A percentile compares a stretch with the other conserved stretches of the same genome.
These are phyloP conservation scores for Erucastrum elatum DNA, from an alignment of 345 rosid genomes.

Conservation along the genomic window DNA sequence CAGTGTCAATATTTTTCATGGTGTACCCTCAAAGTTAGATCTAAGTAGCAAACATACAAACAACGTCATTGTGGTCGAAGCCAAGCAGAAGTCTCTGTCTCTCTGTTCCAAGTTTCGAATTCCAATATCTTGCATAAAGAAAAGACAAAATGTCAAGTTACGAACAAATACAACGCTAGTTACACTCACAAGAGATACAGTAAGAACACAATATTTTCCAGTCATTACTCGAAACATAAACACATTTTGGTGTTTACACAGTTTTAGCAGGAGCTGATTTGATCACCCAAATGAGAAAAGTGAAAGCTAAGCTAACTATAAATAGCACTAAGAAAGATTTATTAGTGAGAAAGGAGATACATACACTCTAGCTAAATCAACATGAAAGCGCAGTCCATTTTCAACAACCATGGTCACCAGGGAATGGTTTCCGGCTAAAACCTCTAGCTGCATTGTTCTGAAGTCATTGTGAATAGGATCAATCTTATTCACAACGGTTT, in stretches of 20 bases:
- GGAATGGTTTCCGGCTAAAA: slow-evolving; percentile 91
- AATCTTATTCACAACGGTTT: slow-evolving; percentile 86
- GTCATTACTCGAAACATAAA: neutral
- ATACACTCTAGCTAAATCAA: slow-evolving; percentile 87
- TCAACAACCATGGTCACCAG: slow-evolving; percentile 83
- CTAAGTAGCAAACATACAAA: slow-evolving; percentile 62
- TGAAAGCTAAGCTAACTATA: neutral
- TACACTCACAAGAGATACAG: neutral
- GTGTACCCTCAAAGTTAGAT: slow-evolving; percentile 21
- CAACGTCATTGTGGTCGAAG: slow-evolving; percentile 65
- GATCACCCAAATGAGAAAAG: neutral
- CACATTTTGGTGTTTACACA: neutral
- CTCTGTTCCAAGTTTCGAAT: slow-evolving; percentile 85
- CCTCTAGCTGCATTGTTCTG: slow-evolving; percentile 89
- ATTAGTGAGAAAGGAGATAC: slow-evolving; percentile 27
- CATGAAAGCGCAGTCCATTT: slow-evolving; percentile 80
- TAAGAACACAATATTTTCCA: neutral
- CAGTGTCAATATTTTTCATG: slow-evolving; percentile 10
- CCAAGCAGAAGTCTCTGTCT: slow-evolving; percentile 73
- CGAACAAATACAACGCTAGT: neutral
- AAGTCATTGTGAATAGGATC: slow-evolving; percentile 73
- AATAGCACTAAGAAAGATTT: neutral
- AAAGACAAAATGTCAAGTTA: slow-evolving; percentile 14
- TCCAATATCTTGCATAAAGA: slow-evolving; percentile 75
- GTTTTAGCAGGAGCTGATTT: neutral